phyloP scores from a whole-genome alignment of 371 early-diverging fungal species.

The Nematocida homosporus region DNA sequence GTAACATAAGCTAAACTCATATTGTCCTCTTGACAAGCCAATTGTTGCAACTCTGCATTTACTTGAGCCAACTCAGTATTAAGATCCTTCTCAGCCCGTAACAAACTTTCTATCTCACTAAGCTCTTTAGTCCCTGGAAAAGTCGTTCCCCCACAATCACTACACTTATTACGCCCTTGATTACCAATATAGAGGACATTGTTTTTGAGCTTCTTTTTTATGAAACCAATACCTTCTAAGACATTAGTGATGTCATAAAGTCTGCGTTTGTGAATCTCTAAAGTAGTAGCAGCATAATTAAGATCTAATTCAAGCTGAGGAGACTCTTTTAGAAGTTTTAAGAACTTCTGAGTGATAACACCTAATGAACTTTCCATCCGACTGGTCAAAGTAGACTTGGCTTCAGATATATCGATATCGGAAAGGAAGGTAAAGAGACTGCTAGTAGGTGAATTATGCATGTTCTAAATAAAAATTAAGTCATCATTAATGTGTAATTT shows the following conservation, averaged over 20 bases:
- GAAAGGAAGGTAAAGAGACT: slow-evolving; percentile 53
- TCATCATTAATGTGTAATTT: slow-evolving; percentile 19
- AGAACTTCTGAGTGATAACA: slow-evolving; percentile 74
- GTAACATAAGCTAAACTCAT: slow-evolving; percentile 66
- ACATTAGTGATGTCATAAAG: slow-evolving; percentile 81
- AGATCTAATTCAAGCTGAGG: slow-evolving; percentile 72
- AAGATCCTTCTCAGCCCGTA: slow-evolving; percentile 53
- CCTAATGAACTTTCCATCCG: slow-evolving; percentile 71
- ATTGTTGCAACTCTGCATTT: slow-evolving; percentile 57
- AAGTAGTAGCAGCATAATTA: slow-evolving; percentile 72
- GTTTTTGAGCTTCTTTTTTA: slow-evolving; percentile 75
- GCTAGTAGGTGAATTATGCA: slow-evolving; percentile 40
- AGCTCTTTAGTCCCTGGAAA: slow-evolving; percentile 15
- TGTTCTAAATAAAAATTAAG: slow-evolving; percentile 30
- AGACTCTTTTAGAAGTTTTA: slow-evolving; percentile 71
- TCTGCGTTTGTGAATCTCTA: slow-evolving; percentile 75
- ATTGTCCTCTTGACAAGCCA: slow-evolving; percentile 59
- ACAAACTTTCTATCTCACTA: slow-evolving; percentile 1
- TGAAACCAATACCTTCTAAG: slow-evolving; percentile 74
- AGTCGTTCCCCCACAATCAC: slow-evolving; percentile 5
- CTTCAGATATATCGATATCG: slow-evolving; percentile 45
- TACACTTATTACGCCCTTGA: slow-evolving; percentile 16
- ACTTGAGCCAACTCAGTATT: slow-evolving; percentile 54
- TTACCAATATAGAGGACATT: slow-evolving; percentile 73
- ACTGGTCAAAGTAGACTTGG: slow-evolving; percentile 31